Evolutionary conservation across 1,139 yeast species (phyloP).

Genomic region (Wickerhamiella pararugosa): DNA sequence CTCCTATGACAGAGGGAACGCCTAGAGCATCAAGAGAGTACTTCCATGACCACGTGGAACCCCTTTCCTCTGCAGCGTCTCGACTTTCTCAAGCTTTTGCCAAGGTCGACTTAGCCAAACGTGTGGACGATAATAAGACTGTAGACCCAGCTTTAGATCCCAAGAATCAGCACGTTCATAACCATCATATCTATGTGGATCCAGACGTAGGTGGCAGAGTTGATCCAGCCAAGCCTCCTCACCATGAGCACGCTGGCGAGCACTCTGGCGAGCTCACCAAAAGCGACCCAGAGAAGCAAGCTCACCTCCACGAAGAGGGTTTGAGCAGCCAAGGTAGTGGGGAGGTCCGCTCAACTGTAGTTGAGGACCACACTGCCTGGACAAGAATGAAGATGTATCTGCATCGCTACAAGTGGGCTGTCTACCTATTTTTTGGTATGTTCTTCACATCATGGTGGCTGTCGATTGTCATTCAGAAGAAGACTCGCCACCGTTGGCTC

Average conservation of each 20-base stretch:
- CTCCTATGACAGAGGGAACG: neutral
- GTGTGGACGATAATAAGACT: conserved; percentile 11
- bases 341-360: conserved; percentile 1
- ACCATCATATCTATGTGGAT: conserved; percentile 20
- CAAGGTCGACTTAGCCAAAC: conserved; percentile 13
- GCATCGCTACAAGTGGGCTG: conserved; percentile 16
- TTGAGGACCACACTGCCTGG: conserved; percentile 1
- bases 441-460: conserved; percentile 60
- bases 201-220: conserved; percentile 17
- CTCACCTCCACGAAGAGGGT: neutral
- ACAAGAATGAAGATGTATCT: conserved; percentile 7
- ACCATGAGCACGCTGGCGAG: conserved; percentile 6
- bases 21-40: no score
- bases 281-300: neutral
- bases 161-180: conserved; percentile 20
- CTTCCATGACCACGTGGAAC: conserved; percentile 1
- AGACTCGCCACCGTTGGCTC: conserved; percentile 43
- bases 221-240: conserved; percentile 13
- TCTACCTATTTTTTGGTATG: conserved; percentile 21
- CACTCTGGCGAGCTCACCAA: conserved; percentile 3
- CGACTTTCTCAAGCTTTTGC: conserved; percentile 6
- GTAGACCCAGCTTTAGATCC: conserved; percentile 22
- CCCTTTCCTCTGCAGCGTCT: conserved; percentile 6
- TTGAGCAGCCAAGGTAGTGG: conserved; percentile 2
- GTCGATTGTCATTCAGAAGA: conserved; percentile 39